phyloP scores from a whole-genome alignment of 345 rosid genomes.

The Sonneratia caseolaris region DNA sequence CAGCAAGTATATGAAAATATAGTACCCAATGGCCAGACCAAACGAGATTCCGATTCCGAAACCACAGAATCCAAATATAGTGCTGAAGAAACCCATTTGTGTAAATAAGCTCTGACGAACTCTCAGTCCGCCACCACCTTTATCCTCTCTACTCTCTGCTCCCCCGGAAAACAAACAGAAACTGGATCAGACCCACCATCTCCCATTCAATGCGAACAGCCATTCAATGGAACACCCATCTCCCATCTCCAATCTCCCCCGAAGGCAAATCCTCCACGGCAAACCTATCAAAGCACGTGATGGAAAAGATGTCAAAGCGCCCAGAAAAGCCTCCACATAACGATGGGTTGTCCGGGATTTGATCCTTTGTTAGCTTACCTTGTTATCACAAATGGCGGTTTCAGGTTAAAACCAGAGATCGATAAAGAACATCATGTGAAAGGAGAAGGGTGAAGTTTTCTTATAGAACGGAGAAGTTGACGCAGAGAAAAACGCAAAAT shows the following conservation, averaged over 20 bases:
- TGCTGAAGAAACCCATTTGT: constrained; percentile 65
- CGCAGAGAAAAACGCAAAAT: neutral
- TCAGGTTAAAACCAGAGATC: neutral
- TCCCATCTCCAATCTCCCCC: neutral
- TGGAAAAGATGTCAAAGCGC: neutral
- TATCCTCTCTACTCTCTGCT: neutral
- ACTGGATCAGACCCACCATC: neutral
- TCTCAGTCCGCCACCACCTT: neutral
- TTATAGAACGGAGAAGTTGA: neutral
- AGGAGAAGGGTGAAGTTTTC: neutral
- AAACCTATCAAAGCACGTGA: neutral
- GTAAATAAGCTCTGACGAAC: neutral
- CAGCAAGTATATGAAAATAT: constrained; percentile 62
- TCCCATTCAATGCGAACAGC: neutral
- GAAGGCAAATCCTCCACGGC: neutral
- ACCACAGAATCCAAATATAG: constrained; percentile 66
- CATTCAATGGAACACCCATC: neutral
- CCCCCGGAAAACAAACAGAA: neutral
- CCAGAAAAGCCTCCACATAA: neutral
- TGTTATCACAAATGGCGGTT: neutral
- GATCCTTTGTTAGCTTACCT: neutral
- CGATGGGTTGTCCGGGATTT: neutral
- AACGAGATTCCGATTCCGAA: constrained; percentile 73
- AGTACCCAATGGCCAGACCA: constrained; percentile 73
- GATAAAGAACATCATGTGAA: neutral